phyloP scores from a whole-genome alignment of 2,329 filamentous ascomycete genomes.

The Microsporum canis region DNA sequence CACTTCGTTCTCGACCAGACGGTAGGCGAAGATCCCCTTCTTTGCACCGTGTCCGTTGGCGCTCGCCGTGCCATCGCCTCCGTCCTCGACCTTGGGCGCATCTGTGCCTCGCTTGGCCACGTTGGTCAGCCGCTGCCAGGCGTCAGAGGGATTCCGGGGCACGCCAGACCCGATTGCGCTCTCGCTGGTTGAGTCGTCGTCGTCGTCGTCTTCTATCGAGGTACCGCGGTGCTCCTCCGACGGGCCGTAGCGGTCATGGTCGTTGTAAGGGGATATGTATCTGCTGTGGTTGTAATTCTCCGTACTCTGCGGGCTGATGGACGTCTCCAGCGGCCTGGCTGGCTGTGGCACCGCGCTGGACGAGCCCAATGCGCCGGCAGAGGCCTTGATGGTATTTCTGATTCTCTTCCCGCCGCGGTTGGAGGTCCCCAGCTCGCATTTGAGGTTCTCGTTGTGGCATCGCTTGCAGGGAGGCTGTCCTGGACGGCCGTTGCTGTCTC shows the following conservation, averaged over 20 bases:
- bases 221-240: not conserved
- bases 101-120: slow-evolving; percentile 31
- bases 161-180: slow-evolving; percentile 31
- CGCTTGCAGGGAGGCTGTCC: slow-evolving; percentile 45
- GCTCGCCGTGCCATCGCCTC: slow-evolving; percentile 16
- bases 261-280: not conserved
- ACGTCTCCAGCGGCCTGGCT: not conserved
- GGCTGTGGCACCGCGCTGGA: not conserved
- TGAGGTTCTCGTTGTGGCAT: slow-evolving; percentile 46
- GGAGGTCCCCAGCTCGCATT: slow-evolving; percentile 49
- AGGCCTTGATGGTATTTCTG: slow-evolving; percentile 33
- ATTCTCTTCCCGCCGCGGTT: slow-evolving; percentile 50
- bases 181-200: slow-evolving; percentile 29
- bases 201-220: slow-evolving; percentile 17
- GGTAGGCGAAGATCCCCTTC: slow-evolving; percentile 32
- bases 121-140: slow-evolving; percentile 38
- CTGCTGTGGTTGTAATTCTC: not conserved
- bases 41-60: slow-evolving; percentile 7
- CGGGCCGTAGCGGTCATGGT: not conserved
- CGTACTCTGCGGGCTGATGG: not conserved
- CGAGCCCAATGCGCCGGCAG: not conserved
- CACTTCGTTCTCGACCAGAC: slow-evolving; percentile 34
- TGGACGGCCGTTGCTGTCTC: slow-evolving; percentile 38
- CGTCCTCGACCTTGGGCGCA: slow-evolving; percentile 17
- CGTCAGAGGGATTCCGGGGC: slow-evolving; percentile 38